Evolutionary conservation across 768 basidiomycete species (phyloP), one percentile per base, ranked within the genome.

Genomic region (Podaxis mareebaensis): DNA sequence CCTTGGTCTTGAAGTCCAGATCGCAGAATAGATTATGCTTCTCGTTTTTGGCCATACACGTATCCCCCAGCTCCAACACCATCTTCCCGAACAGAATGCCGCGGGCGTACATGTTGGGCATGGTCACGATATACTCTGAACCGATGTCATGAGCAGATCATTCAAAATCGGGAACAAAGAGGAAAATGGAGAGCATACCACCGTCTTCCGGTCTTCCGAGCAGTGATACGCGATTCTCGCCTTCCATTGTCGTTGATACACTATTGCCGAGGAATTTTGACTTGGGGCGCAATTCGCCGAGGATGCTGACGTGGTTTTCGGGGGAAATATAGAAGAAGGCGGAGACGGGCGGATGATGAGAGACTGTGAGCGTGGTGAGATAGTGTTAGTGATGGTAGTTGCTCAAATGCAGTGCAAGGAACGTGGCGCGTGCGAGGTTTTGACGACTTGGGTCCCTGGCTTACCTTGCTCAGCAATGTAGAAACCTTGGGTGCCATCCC

Each of bases 1-100:
- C 94, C 86, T 97, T 99, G 44, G 95, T 96, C 83, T 98, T 99
- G 82, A 99, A 99, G 68, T 98, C 95, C 39, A 99, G 78, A 71
- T 96, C 95, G 65, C 91, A 92, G 52, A 73, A 77, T 65, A 93
- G 73, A 20, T 86, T 87, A 49, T 86, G 85, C 69, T 86, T 87
- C 70, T 92, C 89, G 77, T 95, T 95, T 79, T 86, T 88, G 62
- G 94, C 93, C 7, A 79, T 83, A 68, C 93, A 95, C 38, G 86
- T 84, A 75, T 99, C 97, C 4, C 96, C 96, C 22, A 99, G 81
- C 77, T 99, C 97, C 58, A 96, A 81, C 28, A 98, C 90, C 95
- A 99, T 96, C 82, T 92, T 93, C 10, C 91, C 92, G 74, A 92
- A 94, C 48, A 93, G 76, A 67, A 93, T 92, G 7, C 93, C 93